A percentile compares a stretch with the other conserved stretches of the same genome.
Conservation (phyloP, 2,329 filamentous ascomycete genomes). For the Arthrobotrys conoides region DNA sequence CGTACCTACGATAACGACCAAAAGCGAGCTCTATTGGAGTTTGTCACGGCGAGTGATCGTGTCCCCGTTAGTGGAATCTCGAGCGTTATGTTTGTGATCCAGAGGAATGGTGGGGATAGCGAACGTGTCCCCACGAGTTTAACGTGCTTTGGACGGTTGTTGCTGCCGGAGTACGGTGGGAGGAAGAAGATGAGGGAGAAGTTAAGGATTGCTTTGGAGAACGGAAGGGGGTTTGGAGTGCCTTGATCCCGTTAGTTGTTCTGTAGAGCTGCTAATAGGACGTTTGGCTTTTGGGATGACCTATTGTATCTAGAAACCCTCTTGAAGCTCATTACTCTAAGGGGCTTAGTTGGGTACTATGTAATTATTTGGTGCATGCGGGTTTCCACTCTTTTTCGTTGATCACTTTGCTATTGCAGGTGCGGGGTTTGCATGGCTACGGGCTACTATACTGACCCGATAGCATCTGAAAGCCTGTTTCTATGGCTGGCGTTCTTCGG, state of each 20-base stretch:
- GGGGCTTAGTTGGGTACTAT: neutral
- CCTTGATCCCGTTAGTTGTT: conserved; percentile 68
- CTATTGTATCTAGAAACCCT: neutral
- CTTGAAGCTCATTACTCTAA: too few relatives aligned
- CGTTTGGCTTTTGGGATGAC: neutral
- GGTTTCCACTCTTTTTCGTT: conserved; percentile 13
- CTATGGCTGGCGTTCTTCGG: conserved; percentile 3
- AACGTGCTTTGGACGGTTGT: conserved; percentile 91
- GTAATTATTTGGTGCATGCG: conserved; percentile 10
- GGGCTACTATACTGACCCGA: neutral
- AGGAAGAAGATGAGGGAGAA: conserved; percentile 80
- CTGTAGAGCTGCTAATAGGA: neutral
- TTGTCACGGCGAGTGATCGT: conserved; percentile 92
- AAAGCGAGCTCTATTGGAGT: conserved; percentile 84
- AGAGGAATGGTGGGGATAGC: conserved; percentile 78
- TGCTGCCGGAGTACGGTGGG: conserved; percentile 83
- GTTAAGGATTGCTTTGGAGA: conserved; percentile 86
- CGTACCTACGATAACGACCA: conserved; percentile 77
- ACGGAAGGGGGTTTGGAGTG: conserved; percentile 90
- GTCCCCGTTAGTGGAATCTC: conserved; percentile 88
- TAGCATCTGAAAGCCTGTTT: conserved; percentile 1
- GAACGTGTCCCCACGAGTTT: conserved; percentile 82
- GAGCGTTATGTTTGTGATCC: conserved; percentile 85
- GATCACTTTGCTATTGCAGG: neutral
- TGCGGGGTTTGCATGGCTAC: neutral